Evolutionary conservation across 2,329 filamentous ascomycete genomes (phyloP).

Genomic region (Fusarium sp.): DNA sequence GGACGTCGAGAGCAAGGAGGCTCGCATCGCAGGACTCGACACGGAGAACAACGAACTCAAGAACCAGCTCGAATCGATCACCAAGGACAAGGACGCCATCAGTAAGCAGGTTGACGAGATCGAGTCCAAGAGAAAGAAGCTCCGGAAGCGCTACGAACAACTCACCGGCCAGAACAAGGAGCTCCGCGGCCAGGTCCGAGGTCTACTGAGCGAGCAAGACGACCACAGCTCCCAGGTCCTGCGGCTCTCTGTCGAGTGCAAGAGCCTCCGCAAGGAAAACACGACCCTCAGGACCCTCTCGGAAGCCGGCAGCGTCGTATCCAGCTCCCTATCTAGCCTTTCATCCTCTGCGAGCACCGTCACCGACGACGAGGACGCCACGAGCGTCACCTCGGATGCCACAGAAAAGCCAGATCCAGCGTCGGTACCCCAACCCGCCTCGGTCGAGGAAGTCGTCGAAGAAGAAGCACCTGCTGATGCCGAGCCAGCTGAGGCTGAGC

Average conservation of each 20-base stretch:
- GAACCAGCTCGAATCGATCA: constrained; percentile 36
- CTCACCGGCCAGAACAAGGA: constrained; percentile 33
- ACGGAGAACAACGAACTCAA: constrained; percentile 42
- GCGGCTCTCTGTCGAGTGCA: constrained; percentile 39
- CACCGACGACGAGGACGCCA: constrained; percentile 27
- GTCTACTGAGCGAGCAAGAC: constrained; percentile 40
- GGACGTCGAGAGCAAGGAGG: constrained; percentile 40
- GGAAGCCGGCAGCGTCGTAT: constrained; percentile 35
- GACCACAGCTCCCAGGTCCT: constrained; percentile 39
- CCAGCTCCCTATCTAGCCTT: constrained; percentile 37
- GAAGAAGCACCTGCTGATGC: constrained; percentile 7
- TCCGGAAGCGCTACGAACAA: constrained; percentile 41
- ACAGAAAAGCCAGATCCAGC: constrained; percentile 40
- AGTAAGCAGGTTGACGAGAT: constrained; percentile 37
- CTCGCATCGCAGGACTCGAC: constrained; percentile 37
- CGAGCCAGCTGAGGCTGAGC: constrained; percentile 11
- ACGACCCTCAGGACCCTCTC: constrained; percentile 33
- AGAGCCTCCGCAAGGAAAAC: constrained; percentile 40
- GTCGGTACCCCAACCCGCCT: constrained; percentile 18
- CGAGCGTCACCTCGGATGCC: constrained; percentile 33
- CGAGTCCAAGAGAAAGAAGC: constrained; percentile 38
- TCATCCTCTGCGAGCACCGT: constrained; percentile 22
- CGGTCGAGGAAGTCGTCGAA: constrained; percentile 30
- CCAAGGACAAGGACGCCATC: constrained; percentile 42
- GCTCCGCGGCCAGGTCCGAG: constrained; percentile 33